Evolutionary conservation across 108 stramenopile genomes (phyloP).

Genomic region (Cylindrotheca fusiformis): DNA sequence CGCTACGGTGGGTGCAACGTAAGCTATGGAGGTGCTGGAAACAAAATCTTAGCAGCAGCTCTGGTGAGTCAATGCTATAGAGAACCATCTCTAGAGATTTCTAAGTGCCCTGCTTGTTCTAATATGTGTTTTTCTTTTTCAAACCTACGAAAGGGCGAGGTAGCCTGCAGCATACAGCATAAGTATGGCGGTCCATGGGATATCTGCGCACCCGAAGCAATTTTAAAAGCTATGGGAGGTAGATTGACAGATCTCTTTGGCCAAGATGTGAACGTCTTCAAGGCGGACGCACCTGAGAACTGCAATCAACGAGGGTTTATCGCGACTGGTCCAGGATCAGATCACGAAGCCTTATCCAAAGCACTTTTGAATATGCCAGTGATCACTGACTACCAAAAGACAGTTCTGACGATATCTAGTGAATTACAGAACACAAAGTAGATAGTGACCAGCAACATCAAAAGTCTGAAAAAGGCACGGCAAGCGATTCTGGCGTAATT

Average conservation of each 20-base stretch:
- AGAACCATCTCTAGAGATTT: too few relatives aligned
- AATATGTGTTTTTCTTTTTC: too few relatives aligned
- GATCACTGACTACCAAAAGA: constrained; percentile 16
- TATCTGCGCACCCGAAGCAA: constrained; percentile 52
- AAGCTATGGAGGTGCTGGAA: constrained; percentile 32
- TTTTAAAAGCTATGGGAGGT: constrained; percentile 46
- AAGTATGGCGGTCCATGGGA: constrained; percentile 51
- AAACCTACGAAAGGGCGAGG: too few relatives aligned
- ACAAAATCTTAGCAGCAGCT: constrained; percentile 31
- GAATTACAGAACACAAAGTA: too few relatives aligned
- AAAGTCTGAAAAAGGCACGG: too few relatives aligned
- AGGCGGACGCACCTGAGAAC: constrained; percentile 9
- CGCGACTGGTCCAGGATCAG: constrained; percentile 14
- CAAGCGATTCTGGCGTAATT: too few relatives aligned
- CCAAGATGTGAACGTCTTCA: constrained; percentile 16
- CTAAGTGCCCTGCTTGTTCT: too few relatives aligned
- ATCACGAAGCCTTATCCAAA: constrained; percentile 7
- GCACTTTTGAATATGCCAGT: constrained; percentile 4
- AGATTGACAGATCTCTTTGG: constrained; percentile 63
- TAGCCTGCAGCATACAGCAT: constrained; percentile 9
- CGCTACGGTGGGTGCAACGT: constrained; percentile 26
- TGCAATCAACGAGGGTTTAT: constrained; percentile 26
- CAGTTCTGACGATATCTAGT: neutral
- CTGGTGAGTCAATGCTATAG: too few relatives aligned
- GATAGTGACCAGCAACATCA: too few relatives aligned